Evolutionary conservation across 2,329 filamentous ascomycete species (phyloP), one percentile per base, ranked within the genome.

Genomic region (Hypoxylon sp.): DNA sequence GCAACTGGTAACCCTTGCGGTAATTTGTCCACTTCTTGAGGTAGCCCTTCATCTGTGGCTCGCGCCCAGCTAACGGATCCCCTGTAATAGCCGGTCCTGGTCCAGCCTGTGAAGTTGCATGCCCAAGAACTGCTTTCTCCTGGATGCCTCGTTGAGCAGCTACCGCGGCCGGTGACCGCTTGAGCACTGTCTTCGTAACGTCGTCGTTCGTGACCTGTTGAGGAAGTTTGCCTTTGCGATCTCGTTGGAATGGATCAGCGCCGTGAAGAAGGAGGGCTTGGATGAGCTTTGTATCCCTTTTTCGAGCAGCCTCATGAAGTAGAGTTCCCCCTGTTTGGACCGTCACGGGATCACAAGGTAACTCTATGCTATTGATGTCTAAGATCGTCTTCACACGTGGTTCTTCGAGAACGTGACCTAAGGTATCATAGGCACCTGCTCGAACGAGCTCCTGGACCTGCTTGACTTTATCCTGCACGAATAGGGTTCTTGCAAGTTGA

Each of bases 1-100:
- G 88, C 71, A 99, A 81, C 82, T 99, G 97, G 83, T 98, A 99
- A 8, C 96, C 96, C 78, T 93, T 94, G 22, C 95, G 94, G 79
- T 99, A 99, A 79, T 99, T 99, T 52, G 96, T 99, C 96, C 96
- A 99, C 80, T 99, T 99, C 83, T 98, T 98, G 63, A 99, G 85
- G 79, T 98, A 99, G 5, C 96, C 96, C 83, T 97, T 98, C 93
- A 99, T 98, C 81, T 98, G 95, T 17, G 93, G 92, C 77, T 99
- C 96, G 73, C 95, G 94, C 14, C 92, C 91, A 26, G 92, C 92
- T 65, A 90, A 79, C 19, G 88, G 84, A 71, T 92, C 87, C 9
- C 86, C 84, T 14, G 90, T 84, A 1, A 83, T 81, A 26, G 88
- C 84, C 13, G 84, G 79, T 8, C 85, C 82, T 2, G 83, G 81